Evolutionary conservation across 164 flowering plant genomes (phyloP).

Genomic region (Berberis thunbergii): DNA sequence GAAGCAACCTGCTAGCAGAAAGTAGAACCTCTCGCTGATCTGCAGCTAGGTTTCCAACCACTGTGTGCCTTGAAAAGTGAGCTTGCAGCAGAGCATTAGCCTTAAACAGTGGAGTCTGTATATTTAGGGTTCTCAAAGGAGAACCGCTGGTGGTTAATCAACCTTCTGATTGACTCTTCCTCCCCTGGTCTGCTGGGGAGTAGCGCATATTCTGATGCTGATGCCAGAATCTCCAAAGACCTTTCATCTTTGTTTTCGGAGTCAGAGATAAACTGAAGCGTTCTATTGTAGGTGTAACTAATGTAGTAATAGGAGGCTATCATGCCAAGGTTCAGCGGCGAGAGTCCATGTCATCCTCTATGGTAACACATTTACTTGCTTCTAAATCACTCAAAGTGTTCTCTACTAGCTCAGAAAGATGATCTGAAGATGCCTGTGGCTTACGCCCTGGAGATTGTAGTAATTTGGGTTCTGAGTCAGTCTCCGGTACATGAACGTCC

Average conservation of each 20-base stretch:
- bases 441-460: slow-evolving; percentile 94
- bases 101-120: slow-evolving; percentile 79
- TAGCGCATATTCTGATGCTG: slow-evolving; percentile 81
- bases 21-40: slow-evolving; percentile 85
- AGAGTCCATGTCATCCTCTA: slow-evolving; percentile 74
- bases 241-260: slow-evolving; percentile 81
- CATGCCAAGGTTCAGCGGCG: slow-evolving; percentile 80
- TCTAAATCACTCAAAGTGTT: slow-evolving; percentile 74
- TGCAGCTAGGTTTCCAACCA: slow-evolving; percentile 62
- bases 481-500: slow-evolving; percentile 96
- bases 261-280: slow-evolving; percentile 71
- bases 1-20: slow-evolving; percentile 66
- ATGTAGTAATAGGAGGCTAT: slow-evolving; percentile 88
- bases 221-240: slow-evolving; percentile 81
- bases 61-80: slow-evolving; percentile 69
- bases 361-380: slow-evolving; percentile 60
- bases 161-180: slow-evolving; percentile 63
- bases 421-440: slow-evolving; percentile 95
- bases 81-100: slow-evolving; percentile 93
- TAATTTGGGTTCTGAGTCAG: slow-evolving; percentile 95
- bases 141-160: slow-evolving; percentile 84
- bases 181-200: slow-evolving; percentile 88
- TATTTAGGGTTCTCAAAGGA: slow-evolving; percentile 69
- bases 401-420: slow-evolving; percentile 93
- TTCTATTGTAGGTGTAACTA: slow-evolving; percentile 88